These are phyloP conservation scores for Lichtheimia ramosa DNA, from an alignment of 371 early-diverging fungal genomes.

Conservation along the genomic window DNA sequence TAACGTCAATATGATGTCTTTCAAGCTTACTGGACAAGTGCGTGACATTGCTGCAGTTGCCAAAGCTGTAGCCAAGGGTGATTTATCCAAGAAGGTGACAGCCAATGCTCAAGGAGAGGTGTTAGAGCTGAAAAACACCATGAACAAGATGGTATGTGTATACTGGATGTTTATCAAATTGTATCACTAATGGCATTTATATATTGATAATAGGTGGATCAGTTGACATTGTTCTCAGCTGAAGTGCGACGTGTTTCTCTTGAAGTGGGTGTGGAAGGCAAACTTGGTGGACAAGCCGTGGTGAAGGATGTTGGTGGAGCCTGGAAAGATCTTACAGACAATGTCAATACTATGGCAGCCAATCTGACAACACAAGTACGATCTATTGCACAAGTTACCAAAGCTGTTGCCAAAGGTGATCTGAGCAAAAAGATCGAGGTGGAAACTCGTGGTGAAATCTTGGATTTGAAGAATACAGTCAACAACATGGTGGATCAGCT, in stretches of 20 bases:
- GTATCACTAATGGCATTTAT: background rate
- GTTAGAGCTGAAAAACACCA: conserved; percentile 46
- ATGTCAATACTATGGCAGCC: conserved; percentile 52
- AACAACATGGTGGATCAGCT: conserved; percentile 58
- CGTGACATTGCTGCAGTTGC: conserved; percentile 49
- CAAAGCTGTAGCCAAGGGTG: conserved; percentile 49
- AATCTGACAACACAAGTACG: conserved; percentile 55
- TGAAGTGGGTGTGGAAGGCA: conserved; percentile 57
- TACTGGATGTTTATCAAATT: background rate
- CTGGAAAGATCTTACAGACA: conserved; percentile 57
- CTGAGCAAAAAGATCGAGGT: conserved; percentile 60
- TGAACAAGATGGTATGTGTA: conserved; percentile 42
- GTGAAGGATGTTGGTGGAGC: conserved; percentile 51
- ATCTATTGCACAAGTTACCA: conserved; percentile 52
- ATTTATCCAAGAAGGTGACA: conserved; percentile 46
- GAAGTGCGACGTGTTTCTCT: conserved; percentile 45
- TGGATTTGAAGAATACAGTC: conserved; percentile 63
- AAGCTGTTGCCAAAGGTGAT: conserved; percentile 56
- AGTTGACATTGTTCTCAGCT: conserved; percentile 35
- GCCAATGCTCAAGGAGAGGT: conserved; percentile 53
- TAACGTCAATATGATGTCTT: conserved; percentile 60
- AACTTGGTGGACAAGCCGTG: conserved; percentile 39
- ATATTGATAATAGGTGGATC: conserved; percentile 21
- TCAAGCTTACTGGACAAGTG: conserved; percentile 47
- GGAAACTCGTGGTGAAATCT: conserved; percentile 66